A percentile compares a stretch with the other conserved stretches of the same genome.
phyloP scores from a whole-genome alignment of 2,329 filamentous ascomycete genomes.

The Bipolaris sorokiniana region DNA sequence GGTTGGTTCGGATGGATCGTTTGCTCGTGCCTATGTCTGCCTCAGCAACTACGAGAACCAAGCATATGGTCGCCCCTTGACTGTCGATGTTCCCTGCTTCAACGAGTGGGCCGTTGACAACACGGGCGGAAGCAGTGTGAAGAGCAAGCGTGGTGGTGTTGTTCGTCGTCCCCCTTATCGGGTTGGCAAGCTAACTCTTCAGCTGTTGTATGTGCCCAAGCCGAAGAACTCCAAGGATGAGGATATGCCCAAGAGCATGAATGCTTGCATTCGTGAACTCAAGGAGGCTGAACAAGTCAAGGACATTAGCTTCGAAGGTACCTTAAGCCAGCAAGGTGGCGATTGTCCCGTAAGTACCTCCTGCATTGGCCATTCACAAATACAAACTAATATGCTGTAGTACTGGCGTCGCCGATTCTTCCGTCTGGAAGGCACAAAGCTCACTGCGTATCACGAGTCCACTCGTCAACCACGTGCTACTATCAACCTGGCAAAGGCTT shows the following conservation, averaged over 20 bases:
- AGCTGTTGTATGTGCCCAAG: constrained; percentile 92
- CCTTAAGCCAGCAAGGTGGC: constrained; percentile 93
- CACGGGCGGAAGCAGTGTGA: constrained; percentile 78
- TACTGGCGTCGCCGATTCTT: constrained; percentile 99
- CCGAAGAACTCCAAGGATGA: constrained; percentile 86
- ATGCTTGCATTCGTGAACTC: constrained; percentile 90
- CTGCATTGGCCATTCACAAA: not conserved
- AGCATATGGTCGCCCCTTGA: constrained; percentile 86
- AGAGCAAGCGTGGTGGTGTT: constrained; percentile 83
- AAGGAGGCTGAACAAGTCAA: constrained; percentile 84
- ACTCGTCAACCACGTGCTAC: constrained; percentile 94
- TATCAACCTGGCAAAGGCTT: constrained; percentile 93
- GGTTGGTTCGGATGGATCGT: constrained; percentile 90
- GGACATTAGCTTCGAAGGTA: constrained; percentile 81
- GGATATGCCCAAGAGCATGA: constrained; percentile 99
- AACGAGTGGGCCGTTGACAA: constrained; percentile 98
- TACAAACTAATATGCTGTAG: constrained; percentile 54
- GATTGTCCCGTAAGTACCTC: constrained; percentile 83
- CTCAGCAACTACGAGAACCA: constrained; percentile 88
- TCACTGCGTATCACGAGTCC: constrained; percentile 95
- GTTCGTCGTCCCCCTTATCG: constrained; percentile 90
- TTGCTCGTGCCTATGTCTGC: constrained; percentile 90
- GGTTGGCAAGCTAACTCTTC: constrained; percentile 90
- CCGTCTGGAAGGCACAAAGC: constrained; percentile 85
- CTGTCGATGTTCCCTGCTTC: constrained; percentile 91